These are phyloP conservation scores for Pyracantha coccinea DNA, from an alignment of 331 rosid genomes.

Conservation along the genomic window DNA sequence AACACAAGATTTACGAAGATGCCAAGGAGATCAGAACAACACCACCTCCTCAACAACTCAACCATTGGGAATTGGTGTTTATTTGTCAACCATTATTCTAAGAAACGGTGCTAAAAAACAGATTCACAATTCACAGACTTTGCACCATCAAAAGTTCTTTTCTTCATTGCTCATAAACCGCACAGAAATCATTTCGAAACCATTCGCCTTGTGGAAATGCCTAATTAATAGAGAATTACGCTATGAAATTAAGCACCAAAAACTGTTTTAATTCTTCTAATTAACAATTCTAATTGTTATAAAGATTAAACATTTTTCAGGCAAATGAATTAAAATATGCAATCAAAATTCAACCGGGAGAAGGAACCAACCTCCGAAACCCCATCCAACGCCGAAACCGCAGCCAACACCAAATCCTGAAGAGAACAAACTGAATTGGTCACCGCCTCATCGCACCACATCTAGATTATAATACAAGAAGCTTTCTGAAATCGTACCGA, in stretches of 20 bases:
- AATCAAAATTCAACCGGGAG: neutral
- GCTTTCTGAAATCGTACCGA: constrained; percentile 33
- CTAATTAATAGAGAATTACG: neutral
- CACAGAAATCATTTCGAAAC: neutral
- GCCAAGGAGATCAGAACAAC: neutral
- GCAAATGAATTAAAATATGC: neutral
- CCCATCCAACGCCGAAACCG: constrained; percentile 97
- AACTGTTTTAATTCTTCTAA: too few species aligned
- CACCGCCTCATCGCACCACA: neutral
- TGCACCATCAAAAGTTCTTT: neutral
- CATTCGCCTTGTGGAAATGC: neutral
- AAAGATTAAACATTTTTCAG: neutral
- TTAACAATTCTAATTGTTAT: neutral
- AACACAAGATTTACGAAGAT: neutral
- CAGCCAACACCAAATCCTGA: constrained; percentile 93
- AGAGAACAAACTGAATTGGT: neutral
- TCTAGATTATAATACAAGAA: neutral
- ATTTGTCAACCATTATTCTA: neutral
- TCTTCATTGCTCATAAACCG: neutral
- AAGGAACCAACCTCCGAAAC: constrained; percentile 74
- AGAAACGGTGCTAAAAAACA: neutral
- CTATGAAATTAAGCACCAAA: neutral
- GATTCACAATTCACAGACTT: neutral
- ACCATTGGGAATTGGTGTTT: neutral
- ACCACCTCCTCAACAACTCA: neutral